Conservation (phyloP, 305 asterid genomes). For the Ajuga reptans region DNA sequence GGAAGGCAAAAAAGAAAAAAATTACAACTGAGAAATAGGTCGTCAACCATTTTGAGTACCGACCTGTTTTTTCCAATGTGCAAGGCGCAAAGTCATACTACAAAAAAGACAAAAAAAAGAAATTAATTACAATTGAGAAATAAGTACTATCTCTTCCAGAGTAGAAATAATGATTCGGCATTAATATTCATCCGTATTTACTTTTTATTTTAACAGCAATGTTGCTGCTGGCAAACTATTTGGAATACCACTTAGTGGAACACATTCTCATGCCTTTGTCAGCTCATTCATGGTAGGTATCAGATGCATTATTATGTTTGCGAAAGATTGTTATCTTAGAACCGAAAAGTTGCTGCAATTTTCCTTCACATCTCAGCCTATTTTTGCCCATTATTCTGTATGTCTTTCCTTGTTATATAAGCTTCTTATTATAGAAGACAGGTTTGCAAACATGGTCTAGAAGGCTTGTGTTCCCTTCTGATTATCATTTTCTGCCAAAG, state of each 20-base stretch:
- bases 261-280: conserved; percentile 97
- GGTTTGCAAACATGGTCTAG: neutral
- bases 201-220: conserved; percentile 50
- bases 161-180: neutral
- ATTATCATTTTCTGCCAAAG: neutral
- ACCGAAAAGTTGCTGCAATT: neutral
- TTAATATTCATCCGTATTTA: conserved; percentile 15
- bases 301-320: neutral
- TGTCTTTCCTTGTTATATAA: neutral
- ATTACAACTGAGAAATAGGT: neutral
- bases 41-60: neutral
- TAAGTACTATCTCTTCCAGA: neutral
- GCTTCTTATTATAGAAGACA: conserved; percentile 1
- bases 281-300: conserved; percentile 84
- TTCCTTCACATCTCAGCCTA: neutral
- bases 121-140: neutral
- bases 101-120: neutral
- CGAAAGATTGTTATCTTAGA: neutral
- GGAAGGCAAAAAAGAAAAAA: neutral
- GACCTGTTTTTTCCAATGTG: neutral
- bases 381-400: neutral
- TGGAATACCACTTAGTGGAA: conserved; percentile 99
- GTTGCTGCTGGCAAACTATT: conserved; percentile 96
- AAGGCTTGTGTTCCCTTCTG: neutral
- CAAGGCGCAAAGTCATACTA: neutral